Evolutionary conservation across 306 rosid genomes (phyloP).

Genomic region (Rosa chinensis): DNA sequence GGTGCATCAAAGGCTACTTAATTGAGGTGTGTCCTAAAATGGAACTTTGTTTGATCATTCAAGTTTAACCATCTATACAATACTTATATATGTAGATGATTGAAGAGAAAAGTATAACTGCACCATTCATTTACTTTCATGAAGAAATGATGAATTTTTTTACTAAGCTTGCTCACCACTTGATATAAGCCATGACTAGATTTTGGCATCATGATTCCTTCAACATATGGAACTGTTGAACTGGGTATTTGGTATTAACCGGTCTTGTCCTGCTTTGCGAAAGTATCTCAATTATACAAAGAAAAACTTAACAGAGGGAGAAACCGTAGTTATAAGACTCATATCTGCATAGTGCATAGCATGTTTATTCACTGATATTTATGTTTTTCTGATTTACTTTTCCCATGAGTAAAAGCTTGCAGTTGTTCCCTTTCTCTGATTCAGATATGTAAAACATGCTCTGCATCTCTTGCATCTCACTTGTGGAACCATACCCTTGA

Average conservation of each 20-base stretch:
- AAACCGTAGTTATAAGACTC: slow-evolving; percentile 11
- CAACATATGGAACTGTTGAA: not conserved
- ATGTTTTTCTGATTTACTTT: not conserved
- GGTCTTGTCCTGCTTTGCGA: not conserved
- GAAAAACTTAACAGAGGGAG: not conserved
- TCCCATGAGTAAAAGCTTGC: slow-evolving; percentile 9
- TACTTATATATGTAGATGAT: too few relatives aligned
- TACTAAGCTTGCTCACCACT: too few relatives aligned
- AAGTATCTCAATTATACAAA: not conserved
- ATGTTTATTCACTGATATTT: not conserved
- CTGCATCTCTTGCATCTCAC: slow-evolving; percentile 90
- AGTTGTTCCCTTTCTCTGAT: slow-evolving; percentile 22
- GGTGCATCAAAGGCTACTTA: too few relatives aligned
- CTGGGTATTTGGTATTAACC: not conserved
- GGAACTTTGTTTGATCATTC: too few relatives aligned
- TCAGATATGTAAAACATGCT: slow-evolving; percentile 96
- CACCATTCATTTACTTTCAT: too few relatives aligned
- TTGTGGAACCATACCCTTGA: slow-evolving; percentile 95
- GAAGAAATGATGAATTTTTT: too few relatives aligned
- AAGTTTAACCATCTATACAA: too few relatives aligned
- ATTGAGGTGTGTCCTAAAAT: too few relatives aligned
- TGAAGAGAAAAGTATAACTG: too few relatives aligned
- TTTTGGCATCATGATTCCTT: not conserved
- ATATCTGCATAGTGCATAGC: not conserved
- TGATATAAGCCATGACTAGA: not conserved